These are phyloP conservation scores for Fonsecaea nubica DNA, from an alignment of 2,329 filamentous ascomycete genomes.

Conservation along the genomic window DNA sequence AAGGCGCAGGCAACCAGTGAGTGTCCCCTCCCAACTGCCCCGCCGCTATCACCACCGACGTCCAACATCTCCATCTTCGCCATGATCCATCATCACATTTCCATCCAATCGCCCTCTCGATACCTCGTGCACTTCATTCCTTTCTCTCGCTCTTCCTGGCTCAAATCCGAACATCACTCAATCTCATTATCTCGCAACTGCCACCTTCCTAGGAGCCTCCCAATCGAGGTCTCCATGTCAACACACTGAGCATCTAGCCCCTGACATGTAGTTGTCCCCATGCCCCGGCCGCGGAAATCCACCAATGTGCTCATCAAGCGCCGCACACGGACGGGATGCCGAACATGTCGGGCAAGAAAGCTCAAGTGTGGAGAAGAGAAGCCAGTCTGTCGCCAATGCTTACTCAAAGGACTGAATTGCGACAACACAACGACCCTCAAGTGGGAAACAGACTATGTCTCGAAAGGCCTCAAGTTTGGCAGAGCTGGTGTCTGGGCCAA, in stretches of 20 bases:
- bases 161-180: background rate
- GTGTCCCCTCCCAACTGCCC: background rate
- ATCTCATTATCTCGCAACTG: background rate
- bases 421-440: slow-evolving; percentile 25
- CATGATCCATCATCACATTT: background rate
- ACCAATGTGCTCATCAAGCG: slow-evolving; percentile 21
- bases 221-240: slow-evolving; percentile 43
- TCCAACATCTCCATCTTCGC: background rate
- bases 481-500: slow-evolving; percentile 25
- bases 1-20: background rate
- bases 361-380: slow-evolving; percentile 51
- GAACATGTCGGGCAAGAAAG: slow-evolving; percentile 50
- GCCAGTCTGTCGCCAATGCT: slow-evolving; percentile 48
- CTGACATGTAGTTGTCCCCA: slow-evolving; percentile 38
- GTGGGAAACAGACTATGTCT: slow-evolving; percentile 25
- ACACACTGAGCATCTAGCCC: background rate
- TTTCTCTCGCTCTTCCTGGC: background rate
- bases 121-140: background rate
- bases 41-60: background rate
- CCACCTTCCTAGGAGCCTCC: background rate
- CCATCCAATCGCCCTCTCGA: background rate
- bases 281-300: slow-evolving; percentile 26
- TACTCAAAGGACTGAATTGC: slow-evolving; percentile 46
- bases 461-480: slow-evolving; percentile 24
- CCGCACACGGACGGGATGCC: slow-evolving; percentile 49